Base-by-base conservation (phyloP, 495 filamentous ascomycete genomes). In the Tuber brumale region DNA sequence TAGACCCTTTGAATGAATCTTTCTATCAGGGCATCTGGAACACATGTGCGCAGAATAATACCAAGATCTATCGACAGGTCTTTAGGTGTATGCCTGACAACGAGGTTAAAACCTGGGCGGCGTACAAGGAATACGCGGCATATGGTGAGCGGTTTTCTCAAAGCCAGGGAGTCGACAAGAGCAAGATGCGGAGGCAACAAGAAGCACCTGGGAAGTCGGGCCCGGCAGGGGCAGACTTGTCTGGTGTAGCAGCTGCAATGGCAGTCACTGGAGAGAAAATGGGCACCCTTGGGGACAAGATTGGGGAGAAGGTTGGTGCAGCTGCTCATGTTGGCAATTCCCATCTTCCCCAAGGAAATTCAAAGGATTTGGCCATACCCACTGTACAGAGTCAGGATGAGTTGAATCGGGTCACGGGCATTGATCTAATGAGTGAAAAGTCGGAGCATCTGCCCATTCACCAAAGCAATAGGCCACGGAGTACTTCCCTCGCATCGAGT, bases 51-150 rank as follows among this genome's bases (percentile, higher is more conserved):
- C 91, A 92, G 71, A 97, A 97, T 84, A 99, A 99, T 83, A 97
- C 95, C 8, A 92, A 93, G 76, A 88, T 99, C 45, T 99, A 91
- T 85, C 91, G 96, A 39, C 89, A 91, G 74, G 96, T 99, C 19
- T 99, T 99, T 86, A 90, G 96, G 70, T 97, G 94, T 84, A 95
- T 95, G 92, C 95, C 95, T 2, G 95, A 99, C 82, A 97, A 89
- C 74, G 93, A 97, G 80, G 96, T 96, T 77, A 92, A 91, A 77
- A 93, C 89, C 72, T 99, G 96, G 96, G 91, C 92, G 79, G 93
- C 96, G 78, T 99, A 98, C 85, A 94, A 93, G 81, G 92, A 97
- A 75, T 97, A 91, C 82, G 86, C 89, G 70, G 88, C 91, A 8
- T 98, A 97, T 82, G 88, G 88, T 39, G 90, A 92, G 78, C 89